Conservation (phyloP, 2,329 filamentous ascomycete genomes). For the Fusarium praegraminearum region DNA sequence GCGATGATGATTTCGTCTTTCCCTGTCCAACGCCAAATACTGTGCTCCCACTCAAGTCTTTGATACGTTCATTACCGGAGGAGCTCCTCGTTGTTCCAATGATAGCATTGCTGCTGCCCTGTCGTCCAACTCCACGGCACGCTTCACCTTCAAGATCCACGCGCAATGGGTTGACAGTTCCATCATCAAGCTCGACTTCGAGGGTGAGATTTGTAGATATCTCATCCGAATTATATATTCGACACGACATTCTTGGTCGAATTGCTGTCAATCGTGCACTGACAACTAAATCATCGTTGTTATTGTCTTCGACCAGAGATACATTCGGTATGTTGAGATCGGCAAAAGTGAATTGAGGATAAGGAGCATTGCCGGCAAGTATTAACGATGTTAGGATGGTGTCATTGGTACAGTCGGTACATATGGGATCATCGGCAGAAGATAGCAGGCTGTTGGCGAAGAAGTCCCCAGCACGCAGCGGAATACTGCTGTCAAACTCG, state of each 20-base stretch:
- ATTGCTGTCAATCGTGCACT: conserved; percentile 49
- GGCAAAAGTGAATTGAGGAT: conserved; percentile 54
- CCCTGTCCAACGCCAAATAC: conserved; percentile 39
- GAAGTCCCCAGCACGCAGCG: conserved; percentile 47
- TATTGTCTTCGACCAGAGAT: conserved; percentile 27
- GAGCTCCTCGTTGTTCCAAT: conserved; percentile 29
- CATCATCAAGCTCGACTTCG: conserved; percentile 27
- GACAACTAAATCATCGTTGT: conserved; percentile 31
- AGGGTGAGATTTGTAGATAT: conserved; percentile 46
- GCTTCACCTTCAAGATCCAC: conserved; percentile 42
- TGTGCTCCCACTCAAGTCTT: neutral
- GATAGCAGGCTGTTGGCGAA: conserved; percentile 48
- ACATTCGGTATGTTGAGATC: conserved; percentile 48
- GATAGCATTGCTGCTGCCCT: conserved; percentile 32
- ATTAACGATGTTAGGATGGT: conserved; percentile 52
- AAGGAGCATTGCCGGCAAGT: conserved; percentile 51
- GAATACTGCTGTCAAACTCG: conserved; percentile 38
- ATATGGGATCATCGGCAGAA: conserved; percentile 39
- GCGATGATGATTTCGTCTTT: conserved; percentile 39
- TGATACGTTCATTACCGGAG: neutral
- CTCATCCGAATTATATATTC: conserved; percentile 36
- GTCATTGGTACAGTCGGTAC: conserved; percentile 47
- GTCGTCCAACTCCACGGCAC: conserved; percentile 26
- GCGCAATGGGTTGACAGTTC: conserved; percentile 38
- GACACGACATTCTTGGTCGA: conserved; percentile 49